Percentiles rank a stretch among this genome's conserved stretches.
Evolutionary conservation across 176 grass and related monocot species (phyloP).

Genomic region (Tillandsia fasciculata): DNA sequence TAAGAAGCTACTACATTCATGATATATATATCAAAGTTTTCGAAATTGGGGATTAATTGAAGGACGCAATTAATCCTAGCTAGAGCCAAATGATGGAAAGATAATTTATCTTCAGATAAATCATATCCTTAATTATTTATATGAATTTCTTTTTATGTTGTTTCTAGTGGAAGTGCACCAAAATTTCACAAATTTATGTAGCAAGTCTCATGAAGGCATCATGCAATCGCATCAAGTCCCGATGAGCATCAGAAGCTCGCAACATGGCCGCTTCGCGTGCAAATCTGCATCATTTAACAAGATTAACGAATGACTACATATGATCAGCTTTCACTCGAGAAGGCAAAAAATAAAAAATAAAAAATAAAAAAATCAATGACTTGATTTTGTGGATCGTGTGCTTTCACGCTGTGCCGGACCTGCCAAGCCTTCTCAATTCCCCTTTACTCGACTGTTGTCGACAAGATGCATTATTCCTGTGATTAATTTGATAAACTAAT

Average conservation of each 20-base stretch:
- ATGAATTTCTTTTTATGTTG: too few species aligned
- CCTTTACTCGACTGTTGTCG: background rate
- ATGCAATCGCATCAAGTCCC: background rate
- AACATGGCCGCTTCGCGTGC: background rate
- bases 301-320: background rate
- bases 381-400: background rate
- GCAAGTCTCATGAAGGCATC: background rate
- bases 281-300: constrained; percentile 2
- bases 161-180: background rate
- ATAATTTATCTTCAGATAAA: too few species aligned
- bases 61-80: too few species aligned
- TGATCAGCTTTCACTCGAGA: too few species aligned
- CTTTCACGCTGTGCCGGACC: background rate
- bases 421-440: constrained; percentile 4
- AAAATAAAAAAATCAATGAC: too few species aligned
- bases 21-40: too few species aligned
- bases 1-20: too few species aligned
- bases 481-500: background rate
- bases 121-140: too few species aligned
- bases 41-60: too few species aligned
- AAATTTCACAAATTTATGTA: background rate
- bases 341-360: too few species aligned
- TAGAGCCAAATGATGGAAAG: too few species aligned
- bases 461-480: background rate
- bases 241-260: background rate